Evolutionary conservation across 106 monocot species (phyloP), one percentile per base, ranked within the genome.

Genomic region (Dendrobium nobile): DNA sequence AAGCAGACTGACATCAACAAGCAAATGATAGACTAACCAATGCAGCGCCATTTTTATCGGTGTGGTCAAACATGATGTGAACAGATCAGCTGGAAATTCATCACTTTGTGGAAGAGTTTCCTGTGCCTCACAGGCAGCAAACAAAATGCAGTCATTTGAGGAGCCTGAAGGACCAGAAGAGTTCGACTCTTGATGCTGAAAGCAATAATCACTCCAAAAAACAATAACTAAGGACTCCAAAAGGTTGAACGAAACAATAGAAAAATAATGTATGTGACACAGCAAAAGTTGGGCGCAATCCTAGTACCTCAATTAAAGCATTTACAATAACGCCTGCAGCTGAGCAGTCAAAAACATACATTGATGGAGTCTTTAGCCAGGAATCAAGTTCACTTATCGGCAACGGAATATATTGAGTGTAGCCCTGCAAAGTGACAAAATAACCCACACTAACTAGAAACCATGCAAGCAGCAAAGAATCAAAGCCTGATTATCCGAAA

Each of bases 301-400:
- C 26, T 26, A 48, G 7, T 48, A 94, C 96, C 94, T 97, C 92
- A 22, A 83, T 75, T 79, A 98, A 98, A 68, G 92, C 91, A 85
- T 84, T 94, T 41, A 98, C 84, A 77, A 98, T 89, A 80, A 92
- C 81, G 64, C 97, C 97, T n/a, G 97, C 94, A 75, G 97, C 94
- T 54, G 94, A 98, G 75, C 97, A 98, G 8, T 98, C 97, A 85
- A 94, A 94, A 51, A 98, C 97, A 89, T 98, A 98, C 77, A 98
- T 98, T 65, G 97, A 98, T 31, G 97, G 97, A 79, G 91, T 94
- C 75, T 88, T 92, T 56, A 98, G 75, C 97, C 97, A 98, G 56
- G 94, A 98, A 87, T 94, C 92, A 67, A 98, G 90, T 43, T 98
- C 97, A 77, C 89, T 89, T 54, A 98, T 88, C 2, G 92, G 92